phyloP scores from a whole-genome alignment of 257 asterid species.

The Parsonsia alboflavescens region DNA sequence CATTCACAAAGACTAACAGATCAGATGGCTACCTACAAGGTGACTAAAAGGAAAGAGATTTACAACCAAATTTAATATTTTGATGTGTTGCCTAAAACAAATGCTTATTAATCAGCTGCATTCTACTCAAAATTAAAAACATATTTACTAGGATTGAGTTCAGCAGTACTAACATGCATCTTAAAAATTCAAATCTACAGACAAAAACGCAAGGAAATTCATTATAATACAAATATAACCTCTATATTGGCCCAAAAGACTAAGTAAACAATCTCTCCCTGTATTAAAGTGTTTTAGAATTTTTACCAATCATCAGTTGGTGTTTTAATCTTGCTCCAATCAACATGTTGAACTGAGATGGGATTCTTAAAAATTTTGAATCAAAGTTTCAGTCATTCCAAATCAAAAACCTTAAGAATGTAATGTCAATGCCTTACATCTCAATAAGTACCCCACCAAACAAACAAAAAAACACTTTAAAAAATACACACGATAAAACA shows the following conservation, averaged over 20 bases:
- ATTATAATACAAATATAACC: no score
- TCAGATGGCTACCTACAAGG: neutral
- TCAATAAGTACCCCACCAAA: neutral
- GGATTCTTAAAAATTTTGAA: neutral
- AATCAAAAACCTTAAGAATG: no score
- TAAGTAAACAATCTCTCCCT: no score
- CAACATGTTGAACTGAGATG: conserved; percentile 32
- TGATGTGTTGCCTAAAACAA: neutral
- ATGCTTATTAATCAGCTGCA: neutral
- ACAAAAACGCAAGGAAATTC: neutral
- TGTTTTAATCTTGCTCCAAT: conserved; percentile 47
- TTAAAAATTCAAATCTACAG: neutral
- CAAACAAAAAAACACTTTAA: neutral
- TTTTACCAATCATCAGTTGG: conserved; percentile 46
- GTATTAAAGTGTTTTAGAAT: no score
- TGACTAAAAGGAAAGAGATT: neutral
- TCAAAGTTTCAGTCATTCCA: neutral
- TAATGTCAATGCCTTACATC: neutral
- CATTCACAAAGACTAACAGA: neutral
- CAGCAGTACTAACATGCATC: neutral
- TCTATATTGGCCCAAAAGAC: no score
- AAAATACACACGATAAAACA: neutral
- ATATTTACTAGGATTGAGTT: no score
- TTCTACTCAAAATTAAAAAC: neutral
- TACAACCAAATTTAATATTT: neutral